Conservation (phyloP, 495 filamentous ascomycete genomes). For the Penicillium mononematosum region DNA sequence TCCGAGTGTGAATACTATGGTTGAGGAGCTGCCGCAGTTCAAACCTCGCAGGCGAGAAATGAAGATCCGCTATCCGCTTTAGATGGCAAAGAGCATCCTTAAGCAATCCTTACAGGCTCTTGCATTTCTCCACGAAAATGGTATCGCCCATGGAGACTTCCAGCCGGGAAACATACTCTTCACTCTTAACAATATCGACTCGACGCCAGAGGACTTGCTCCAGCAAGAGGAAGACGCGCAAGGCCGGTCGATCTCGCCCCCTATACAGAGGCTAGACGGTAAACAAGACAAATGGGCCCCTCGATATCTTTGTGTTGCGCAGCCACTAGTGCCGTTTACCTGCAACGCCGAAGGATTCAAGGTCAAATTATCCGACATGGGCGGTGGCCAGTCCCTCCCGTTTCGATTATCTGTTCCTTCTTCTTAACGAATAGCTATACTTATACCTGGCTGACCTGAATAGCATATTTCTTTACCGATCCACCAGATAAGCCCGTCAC, state of each 20-base stretch:
- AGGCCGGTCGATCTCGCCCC: conserved; percentile 21
- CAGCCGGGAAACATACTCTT: conserved; percentile 48
- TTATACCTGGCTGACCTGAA: conserved; percentile 11
- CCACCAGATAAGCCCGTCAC: conserved; percentile 32
- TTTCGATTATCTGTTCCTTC: conserved; percentile 16
- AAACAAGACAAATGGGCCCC: conserved; percentile 39
- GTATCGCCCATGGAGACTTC: conserved; percentile 47
- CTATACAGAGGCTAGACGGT: conserved; percentile 34
- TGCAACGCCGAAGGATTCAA: conserved; percentile 26
- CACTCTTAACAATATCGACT: conserved; percentile 24
- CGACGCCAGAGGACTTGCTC: conserved; percentile 16
- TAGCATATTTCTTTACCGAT: conserved; percentile 32
- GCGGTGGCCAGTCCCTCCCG: conserved; percentile 31
- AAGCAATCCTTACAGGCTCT: conserved; percentile 42
- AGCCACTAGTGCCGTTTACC: conserved; percentile 27
- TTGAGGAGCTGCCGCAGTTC: conserved; percentile 33
- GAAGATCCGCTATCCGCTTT: conserved; percentile 34
- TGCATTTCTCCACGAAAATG: conserved; percentile 42
- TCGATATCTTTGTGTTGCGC: conserved; percentile 13
- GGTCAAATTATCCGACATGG: conserved; percentile 42
- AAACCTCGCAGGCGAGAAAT: conserved; percentile 25
- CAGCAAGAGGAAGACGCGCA: conserved; percentile 25
- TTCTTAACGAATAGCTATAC: conserved; percentile 12
- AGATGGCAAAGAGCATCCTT: conserved; percentile 42
- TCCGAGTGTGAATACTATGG: conserved; percentile 36